Evolutionary conservation across 192 early-diverging fungal genomes (phyloP), one percentile per base, ranked within the genome.

Genomic region (Coemansia sp.): DNA sequence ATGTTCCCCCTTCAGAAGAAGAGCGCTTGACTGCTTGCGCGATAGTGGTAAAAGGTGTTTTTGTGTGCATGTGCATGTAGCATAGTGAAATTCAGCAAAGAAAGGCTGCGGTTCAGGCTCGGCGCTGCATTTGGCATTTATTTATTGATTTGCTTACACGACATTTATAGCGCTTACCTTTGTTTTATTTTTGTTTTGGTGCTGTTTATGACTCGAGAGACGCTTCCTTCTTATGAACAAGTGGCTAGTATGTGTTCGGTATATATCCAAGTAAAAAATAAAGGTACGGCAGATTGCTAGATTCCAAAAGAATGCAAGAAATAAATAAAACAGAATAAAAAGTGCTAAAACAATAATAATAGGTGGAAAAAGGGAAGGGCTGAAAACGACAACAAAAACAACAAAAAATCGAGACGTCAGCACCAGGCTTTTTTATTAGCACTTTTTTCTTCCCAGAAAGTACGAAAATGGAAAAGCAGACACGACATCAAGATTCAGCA

Each of bases 361-460:
- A 42, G 16, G 22, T 23, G 3, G 49, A n/a, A 68, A 62, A 68
- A 54, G n/a, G n/a, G n/a, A n/a, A 30, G 62, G 50, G 34, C 39
- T 13, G 20, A 30, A 32, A 50, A 63, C 35, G 29, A 57, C 27
- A 60, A 57, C 10, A 36, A 20, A 22, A 58, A 54, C n/a, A 52
- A 66, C 8, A 58, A 39, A 32, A 45, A 50, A 30, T 20, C 32
- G 25, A 62, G 19, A 35, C 22, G 9, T 45, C 61, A 32, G 54
- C 54, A 28, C 22, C 18, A 10, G 18, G 39, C 8, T 42, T 42
- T 42, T 16, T 42, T 13, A 8, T 42, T 42, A 3, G 39, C 39
- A 42, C 14, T 42, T 13, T 42, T 42, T 42, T 42, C 11, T 42
- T 42, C 39, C 39, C 39, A 42, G 5, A 42, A 42, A 42, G 39